phyloP scores from a whole-genome alignment of 2,329 filamentous ascomycete species.

The Trichoderma sp. region DNA sequence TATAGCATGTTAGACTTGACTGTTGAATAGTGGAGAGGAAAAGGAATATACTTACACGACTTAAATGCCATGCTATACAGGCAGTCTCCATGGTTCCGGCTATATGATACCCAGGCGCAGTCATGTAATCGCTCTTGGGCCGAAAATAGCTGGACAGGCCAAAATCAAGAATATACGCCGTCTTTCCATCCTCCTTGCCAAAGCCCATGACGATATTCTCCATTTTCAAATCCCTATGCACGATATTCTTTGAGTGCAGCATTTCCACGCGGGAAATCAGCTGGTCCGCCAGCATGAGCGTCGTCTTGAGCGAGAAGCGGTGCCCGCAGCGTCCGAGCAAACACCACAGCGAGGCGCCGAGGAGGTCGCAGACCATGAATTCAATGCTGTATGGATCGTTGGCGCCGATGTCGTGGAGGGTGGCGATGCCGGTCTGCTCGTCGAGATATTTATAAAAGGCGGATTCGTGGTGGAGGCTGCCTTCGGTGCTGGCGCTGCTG shows the following conservation, averaged over 20 bases:
- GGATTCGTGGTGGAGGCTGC: slow-evolving; percentile 30
- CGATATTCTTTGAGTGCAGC: slow-evolving; percentile 30
- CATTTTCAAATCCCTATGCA: slow-evolving; percentile 35
- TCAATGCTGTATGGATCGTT: slow-evolving; percentile 33
- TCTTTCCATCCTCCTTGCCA: slow-evolving; percentile 30
- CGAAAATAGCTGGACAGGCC: slow-evolving; percentile 29
- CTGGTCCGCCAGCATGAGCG: slow-evolving; percentile 34
- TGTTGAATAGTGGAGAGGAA: not conserved
- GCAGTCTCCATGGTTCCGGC: slow-evolving; percentile 12
- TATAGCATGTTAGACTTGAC: not conserved
- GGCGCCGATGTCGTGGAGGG: slow-evolving; percentile 29
- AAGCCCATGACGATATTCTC: slow-evolving; percentile 35
- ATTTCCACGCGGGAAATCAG: slow-evolving; percentile 31
- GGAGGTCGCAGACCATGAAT: slow-evolving; percentile 35
- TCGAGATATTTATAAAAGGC: slow-evolving; percentile 30
- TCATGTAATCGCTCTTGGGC: not conserved
- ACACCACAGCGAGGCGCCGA: slow-evolving; percentile 70
- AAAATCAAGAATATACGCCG: slow-evolving; percentile 33
- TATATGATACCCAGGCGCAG: not conserved
- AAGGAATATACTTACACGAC: not conserved
- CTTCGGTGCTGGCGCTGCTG: not conserved
- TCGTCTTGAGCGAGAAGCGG: slow-evolving; percentile 34
- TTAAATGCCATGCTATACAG: slow-evolving; percentile 2
- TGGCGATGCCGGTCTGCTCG: slow-evolving; percentile 33
- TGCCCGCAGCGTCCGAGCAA: slow-evolving; percentile 48